Percentiles rank a stretch among this genome's conserved stretches.
Evolutionary conservation across 2,329 filamentous ascomycete genomes (phyloP).

Genomic region (Rachicladosporium sp.): DNA sequence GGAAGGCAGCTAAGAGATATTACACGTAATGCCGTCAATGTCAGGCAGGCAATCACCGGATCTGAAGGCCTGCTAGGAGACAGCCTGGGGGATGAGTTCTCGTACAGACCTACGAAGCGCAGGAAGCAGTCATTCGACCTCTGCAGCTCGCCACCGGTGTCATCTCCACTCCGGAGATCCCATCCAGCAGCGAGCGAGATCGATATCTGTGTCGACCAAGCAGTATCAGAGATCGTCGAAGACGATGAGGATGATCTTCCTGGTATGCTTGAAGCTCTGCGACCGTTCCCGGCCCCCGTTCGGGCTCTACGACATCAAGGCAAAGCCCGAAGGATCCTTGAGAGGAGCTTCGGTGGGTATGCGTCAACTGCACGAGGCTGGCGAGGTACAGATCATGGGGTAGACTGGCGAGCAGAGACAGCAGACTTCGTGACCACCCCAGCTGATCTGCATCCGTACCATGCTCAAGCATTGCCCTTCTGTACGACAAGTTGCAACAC

Average conservation of each 20-base stretch:
- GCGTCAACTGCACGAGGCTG: slow-evolving; percentile 28
- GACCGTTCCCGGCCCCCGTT: slow-evolving; percentile 32
- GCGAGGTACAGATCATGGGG: slow-evolving; percentile 28
- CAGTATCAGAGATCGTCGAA: slow-evolving; percentile 7
- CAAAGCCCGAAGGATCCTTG: slow-evolving; percentile 26
- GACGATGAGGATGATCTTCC: slow-evolving; percentile 26
- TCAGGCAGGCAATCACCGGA: no score
- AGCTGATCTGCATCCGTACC: slow-evolving; percentile 40
- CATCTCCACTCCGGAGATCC: slow-evolving; percentile 34
- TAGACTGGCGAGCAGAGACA: slow-evolving; percentile 47
- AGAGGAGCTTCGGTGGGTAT: slow-evolving; percentile 35
- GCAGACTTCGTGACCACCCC: slow-evolving; percentile 47
- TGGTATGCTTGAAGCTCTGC: slow-evolving; percentile 27
- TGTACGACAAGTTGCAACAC: slow-evolving; percentile 55
- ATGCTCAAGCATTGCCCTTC: slow-evolving; percentile 47
- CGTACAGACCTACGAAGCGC: slow-evolving; percentile 17
- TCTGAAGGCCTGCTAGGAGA: slow-evolving; percentile 9
- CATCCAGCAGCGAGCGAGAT: slow-evolving; percentile 11
- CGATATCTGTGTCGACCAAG: slow-evolving; percentile 11
- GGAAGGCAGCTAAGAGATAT: slow-evolving; percentile 38
- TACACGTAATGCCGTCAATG: slow-evolving; percentile 34
- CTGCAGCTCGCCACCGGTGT: slow-evolving; percentile 37
- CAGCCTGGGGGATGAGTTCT: slow-evolving; percentile 11
- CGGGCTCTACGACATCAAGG: slow-evolving; percentile 25
- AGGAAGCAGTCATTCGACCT: slow-evolving; percentile 22